Conservation (phyloP, 768 basidiomycete species). For the Russula brevipes region DNA sequence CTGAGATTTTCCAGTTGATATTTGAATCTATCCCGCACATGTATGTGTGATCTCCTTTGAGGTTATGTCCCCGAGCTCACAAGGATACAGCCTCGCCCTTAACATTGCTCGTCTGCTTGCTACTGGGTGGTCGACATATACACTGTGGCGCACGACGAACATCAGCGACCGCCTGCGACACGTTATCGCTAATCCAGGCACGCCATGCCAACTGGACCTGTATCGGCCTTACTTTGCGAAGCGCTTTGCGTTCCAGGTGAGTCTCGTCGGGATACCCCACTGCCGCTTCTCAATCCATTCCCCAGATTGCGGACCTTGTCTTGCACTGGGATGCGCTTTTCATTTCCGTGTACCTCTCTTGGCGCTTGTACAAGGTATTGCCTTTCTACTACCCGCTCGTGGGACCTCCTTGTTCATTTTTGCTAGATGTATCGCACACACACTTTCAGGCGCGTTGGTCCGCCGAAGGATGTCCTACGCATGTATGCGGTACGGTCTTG, state of each 20-base stretch:
- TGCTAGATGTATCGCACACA: slow-evolving; percentile 41
- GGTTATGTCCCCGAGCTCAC: neutral
- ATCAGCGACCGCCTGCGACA: slow-evolving; percentile 35
- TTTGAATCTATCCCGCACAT: slow-evolving; percentile 52
- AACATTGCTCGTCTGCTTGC: slow-evolving; percentile 43
- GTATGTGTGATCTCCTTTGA: slow-evolving; percentile 31
- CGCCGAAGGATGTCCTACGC: slow-evolving; percentile 44
- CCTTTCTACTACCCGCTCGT: neutral
- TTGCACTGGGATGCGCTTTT: slow-evolving; percentile 42
- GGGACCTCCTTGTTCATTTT: neutral
- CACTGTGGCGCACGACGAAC: slow-evolving; percentile 43
- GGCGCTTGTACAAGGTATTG: slow-evolving; percentile 41
- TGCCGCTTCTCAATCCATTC: neutral
- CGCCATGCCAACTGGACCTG: slow-evolving; percentile 47
- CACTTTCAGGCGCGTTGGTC: slow-evolving; percentile 50
- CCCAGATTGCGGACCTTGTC: slow-evolving; percentile 46
- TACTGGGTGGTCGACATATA: slow-evolving; percentile 49
- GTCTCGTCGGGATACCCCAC: neutral
- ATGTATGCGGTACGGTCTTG: slow-evolving; percentile 42
- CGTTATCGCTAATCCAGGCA: slow-evolving; percentile 37
- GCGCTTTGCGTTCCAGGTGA: slow-evolving; percentile 42
- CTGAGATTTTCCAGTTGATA: slow-evolving; percentile 32
- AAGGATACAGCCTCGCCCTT: slow-evolving; percentile 41
- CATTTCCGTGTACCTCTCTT: slow-evolving; percentile 41
- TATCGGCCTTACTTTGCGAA: slow-evolving; percentile 42